These are phyloP conservation scores for Podaxis mareebaensis DNA, from an alignment of 768 basidiomycete species.

Conservation along the genomic window DNA sequence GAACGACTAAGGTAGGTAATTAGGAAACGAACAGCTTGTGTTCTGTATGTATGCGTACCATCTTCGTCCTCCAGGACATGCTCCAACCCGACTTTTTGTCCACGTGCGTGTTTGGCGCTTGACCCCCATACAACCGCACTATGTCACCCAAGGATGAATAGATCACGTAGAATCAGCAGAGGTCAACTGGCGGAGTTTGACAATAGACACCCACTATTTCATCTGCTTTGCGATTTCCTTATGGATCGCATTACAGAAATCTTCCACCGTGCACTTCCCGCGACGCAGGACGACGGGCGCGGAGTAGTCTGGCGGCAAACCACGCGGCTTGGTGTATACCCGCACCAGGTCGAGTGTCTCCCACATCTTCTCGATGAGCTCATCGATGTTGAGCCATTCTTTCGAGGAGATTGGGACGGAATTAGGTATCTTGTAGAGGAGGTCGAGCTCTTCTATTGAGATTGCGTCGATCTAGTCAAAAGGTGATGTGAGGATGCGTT, in stretches of 20 bases:
- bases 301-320: slow-evolving; percentile 86
- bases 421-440: slow-evolving; percentile 93
- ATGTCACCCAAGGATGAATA: background rate
- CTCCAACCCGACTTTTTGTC: slow-evolving; percentile 92
- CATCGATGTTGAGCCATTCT: slow-evolving; percentile 97
- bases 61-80: slow-evolving; percentile 89
- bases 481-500: background rate
- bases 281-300: slow-evolving; percentile 85
- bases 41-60: slow-evolving; percentile 46
- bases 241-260: slow-evolving; percentile 92
- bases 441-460: slow-evolving; percentile 95
- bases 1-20: slow-evolving; percentile 19
- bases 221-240: slow-evolving; percentile 97
- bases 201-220: slow-evolving; percentile 72
- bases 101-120: slow-evolving; percentile 95
- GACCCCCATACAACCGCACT: slow-evolving; percentile 95
- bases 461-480: slow-evolving; percentile 87
- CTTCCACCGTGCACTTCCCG: slow-evolving; percentile 70
- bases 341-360: slow-evolving; percentile 88
- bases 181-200: background rate
- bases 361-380: slow-evolving; percentile 94
- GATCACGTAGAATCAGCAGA: background rate
- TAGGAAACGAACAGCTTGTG: slow-evolving; percentile 34
- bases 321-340: slow-evolving; percentile 95
- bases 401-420: slow-evolving; percentile 93